phyloP scores from a whole-genome alignment of 768 basidiomycete species.

The Lactifluus rugatus region DNA sequence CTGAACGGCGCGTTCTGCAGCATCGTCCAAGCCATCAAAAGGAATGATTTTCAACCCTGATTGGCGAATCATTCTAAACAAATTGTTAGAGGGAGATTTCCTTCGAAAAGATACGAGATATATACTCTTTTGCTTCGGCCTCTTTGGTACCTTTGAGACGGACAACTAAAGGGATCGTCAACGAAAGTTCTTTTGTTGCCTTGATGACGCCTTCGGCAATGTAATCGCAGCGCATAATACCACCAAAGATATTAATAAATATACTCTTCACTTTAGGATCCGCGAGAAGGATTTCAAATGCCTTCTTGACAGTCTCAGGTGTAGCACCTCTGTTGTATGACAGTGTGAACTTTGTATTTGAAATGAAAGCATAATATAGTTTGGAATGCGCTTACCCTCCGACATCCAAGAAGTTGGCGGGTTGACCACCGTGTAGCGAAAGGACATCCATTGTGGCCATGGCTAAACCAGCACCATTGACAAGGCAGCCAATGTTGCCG shows the following conservation, averaged over 20 bases:
- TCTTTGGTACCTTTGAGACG: constrained; percentile 97
- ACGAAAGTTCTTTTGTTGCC: constrained; percentile 82
- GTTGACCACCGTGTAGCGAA: constrained; percentile 88
- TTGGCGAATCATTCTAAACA: constrained; percentile 75
- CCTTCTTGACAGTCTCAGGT: constrained; percentile 99
- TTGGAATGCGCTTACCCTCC: constrained; percentile 56
- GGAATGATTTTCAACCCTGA: constrained; percentile 91
- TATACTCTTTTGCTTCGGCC: constrained; percentile 88
- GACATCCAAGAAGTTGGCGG: constrained; percentile 98
- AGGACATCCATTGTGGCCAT: constrained; percentile 99
- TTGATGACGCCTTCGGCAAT: constrained; percentile 98
- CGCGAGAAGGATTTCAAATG: constrained; percentile 86
- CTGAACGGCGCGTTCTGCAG: constrained; percentile 71
- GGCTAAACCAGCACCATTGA: constrained; percentile 96
- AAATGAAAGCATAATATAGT: not conserved
- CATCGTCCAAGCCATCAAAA: constrained; percentile 89
- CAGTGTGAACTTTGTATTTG: not conserved
- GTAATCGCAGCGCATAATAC: constrained; percentile 99
- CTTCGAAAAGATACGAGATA: not conserved
- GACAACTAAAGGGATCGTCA: constrained; percentile 84
- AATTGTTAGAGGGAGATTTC: constrained; percentile 14
- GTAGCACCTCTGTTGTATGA: constrained; percentile 68
- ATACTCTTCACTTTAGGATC: constrained; percentile 96
- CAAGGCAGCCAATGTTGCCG: constrained; percentile 92
- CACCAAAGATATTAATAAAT: constrained; percentile 97